Base-by-base conservation (phyloP, 805 yeast species). In the Teunomyces gatunensis region DNA sequence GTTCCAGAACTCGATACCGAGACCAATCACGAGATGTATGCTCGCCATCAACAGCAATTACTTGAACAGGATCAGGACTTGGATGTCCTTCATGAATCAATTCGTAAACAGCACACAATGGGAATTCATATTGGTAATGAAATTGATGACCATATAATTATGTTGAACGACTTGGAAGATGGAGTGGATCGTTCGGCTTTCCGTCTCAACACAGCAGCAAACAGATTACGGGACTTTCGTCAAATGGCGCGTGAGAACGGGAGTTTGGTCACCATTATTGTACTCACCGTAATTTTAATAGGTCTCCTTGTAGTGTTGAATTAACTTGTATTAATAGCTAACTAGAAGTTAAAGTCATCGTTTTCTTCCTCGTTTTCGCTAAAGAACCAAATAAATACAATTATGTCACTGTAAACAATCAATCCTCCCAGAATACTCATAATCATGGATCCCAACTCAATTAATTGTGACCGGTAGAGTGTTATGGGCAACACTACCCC, bases 361-460 rank as follows among this genome's bases (percentile, higher is more conserved):
- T 68, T 69, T 33, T 71, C 75, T 39, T 73, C 78, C 47, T 73
- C 77, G 35, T 60, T 65, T 45, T 71, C 75, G 48, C 73, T 68
- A 61, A 73, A 73, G 51, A 73, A 73, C 78, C 77, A 73, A 30
- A 71, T 69, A 54, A 73, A 73, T 37, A 71, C 66, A 33, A 71
- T 65, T 34, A 73, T 73, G 50, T 71, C 77, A 20, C 63, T 61
- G 55, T 73, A 73, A n/a, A 73, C 77, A 17, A 72, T 69, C 44
- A 71, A 57, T 27, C 78, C 78, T 12, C 78, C 78, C 33, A 61
- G 49, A 12, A 69, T 67, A 63, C 77, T 72, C 77, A 73, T 73
- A 34, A 69, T 48, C 67, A 62, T 60, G 5, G 75, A 61, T 6
- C 77, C 77, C 47, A 68, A 51, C 43, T 65, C 63, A 35, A 73